Evolutionary conservation across 495 filamentous ascomycete species (phyloP).

Genomic region (Xylaria acuta): DNA sequence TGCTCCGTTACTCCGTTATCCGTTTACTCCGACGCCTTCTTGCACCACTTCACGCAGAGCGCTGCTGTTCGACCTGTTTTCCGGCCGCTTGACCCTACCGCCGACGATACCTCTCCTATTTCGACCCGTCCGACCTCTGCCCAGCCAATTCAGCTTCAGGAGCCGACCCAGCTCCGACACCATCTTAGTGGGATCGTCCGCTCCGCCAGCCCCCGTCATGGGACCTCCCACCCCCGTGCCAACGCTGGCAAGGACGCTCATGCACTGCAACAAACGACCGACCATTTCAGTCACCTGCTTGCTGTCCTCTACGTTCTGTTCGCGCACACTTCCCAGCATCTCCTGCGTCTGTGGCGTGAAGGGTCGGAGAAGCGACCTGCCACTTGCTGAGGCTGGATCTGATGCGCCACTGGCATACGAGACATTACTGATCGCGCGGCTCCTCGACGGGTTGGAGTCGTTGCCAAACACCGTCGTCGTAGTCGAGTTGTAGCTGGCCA

Average conservation of each 20-base stretch:
- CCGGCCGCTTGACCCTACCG: constrained; percentile 47
- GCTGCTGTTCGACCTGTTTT: constrained; percentile 30
- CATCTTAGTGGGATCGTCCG: constrained; percentile 75
- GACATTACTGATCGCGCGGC: constrained; percentile 86
- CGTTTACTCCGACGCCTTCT: constrained; percentile 37
- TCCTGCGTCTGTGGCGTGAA: constrained; percentile 56
- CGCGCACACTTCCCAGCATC: constrained; percentile 42
- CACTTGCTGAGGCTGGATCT: constrained; percentile 49
- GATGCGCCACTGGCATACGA: constrained; percentile 62
- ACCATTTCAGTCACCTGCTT: constrained; percentile 92
- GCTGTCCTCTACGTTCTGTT: constrained; percentile 67
- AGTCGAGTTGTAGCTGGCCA: constrained; percentile 77
- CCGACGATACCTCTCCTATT: constrained; percentile 87
- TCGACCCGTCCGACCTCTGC: constrained; percentile 84
- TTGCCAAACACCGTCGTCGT: constrained; percentile 71
- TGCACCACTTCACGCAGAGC: constrained; percentile 34
- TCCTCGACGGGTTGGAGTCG: constrained; percentile 61
- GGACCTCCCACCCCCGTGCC: constrained; percentile 53
- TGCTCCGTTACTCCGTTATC: constrained; percentile 20
- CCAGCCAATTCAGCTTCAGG: constrained; percentile 96
- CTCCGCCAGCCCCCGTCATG: constrained; percentile 38
- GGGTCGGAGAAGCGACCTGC: constrained; percentile 58
- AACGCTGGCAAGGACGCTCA: constrained; percentile 84
- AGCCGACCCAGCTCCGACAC: constrained; percentile 83
- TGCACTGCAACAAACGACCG: constrained; percentile 94